Conservation (phyloP, 208 protist species). For the Spongospora subterranea region DNA sequence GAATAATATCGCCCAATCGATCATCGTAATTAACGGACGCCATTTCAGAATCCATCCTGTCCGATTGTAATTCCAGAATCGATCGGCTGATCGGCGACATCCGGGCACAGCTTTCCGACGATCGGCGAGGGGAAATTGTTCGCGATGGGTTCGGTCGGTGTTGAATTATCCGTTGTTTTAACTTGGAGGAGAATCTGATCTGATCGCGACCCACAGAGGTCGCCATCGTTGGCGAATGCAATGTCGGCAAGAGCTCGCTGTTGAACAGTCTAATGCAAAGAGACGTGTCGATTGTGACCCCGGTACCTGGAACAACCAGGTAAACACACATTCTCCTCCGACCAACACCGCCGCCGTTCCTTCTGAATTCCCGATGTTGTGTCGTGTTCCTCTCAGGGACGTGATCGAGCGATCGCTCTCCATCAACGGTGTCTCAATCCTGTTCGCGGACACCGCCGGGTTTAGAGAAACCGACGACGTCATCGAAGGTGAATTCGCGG, state of each 20-base stretch:
- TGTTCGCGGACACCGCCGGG: conserved; percentile 13
- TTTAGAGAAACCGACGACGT: conserved; percentile 14
- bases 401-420: not conserved
- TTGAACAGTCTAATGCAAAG: not conserved
- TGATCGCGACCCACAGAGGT: not conserved
- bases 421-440: not conserved
- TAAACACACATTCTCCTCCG: not conserved
- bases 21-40: not conserved
- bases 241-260: conserved; percentile 42
- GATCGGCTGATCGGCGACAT: conserved; percentile 7
- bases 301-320: conserved; percentile 36
- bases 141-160: not conserved
- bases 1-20: not conserved
- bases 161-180: not conserved
- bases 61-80: not conserved
- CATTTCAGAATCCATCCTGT: not conserved
- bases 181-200: not conserved
- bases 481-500: conserved; percentile 20
- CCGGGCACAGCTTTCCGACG: not conserved
- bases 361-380: no score
- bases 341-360: not conserved
- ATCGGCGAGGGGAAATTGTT: conserved; percentile 25
- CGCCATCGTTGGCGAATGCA: conserved; percentile 45
- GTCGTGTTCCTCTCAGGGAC: conserved; percentile 8
- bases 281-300: conserved; percentile 33